Evolutionary conservation across 169 alveolate species (phyloP), one percentile per base, ranked within the genome.

Genomic region (Plasmodium inui): DNA sequence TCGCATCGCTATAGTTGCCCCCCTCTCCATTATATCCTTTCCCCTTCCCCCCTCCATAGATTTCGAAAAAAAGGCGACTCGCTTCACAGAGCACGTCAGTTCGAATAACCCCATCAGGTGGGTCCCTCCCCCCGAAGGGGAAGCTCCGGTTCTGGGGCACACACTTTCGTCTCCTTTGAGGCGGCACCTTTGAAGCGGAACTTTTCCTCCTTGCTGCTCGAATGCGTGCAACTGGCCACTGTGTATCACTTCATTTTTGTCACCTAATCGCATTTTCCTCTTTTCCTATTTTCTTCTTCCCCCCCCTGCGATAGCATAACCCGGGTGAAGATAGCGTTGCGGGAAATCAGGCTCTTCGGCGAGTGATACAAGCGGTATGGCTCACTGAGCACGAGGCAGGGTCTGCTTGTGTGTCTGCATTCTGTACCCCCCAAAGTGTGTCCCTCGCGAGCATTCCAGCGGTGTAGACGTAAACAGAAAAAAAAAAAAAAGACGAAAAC

Each of bases 91-190:
- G 79, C 39, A 74, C 50, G 19, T 85, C 8, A 73, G 93, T 22
- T 55, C 46, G 19, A 84, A 85, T 6, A 72, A 73, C 46, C 93
- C 93, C 8, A 85, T 85, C n/a, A 28, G 67, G 93, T 85, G 79
- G 17, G 90, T 55, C 7, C 19, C 61, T 12, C 6, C 19, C 57
- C 19, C 57, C n/a, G 53, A 41, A 0, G 74, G 74, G 19, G 19
- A n/a, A 46, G 17, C 57, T 2, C 61, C 61, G 7, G 1, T 50
- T 12, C 17, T 0, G 61, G 61, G 19, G 22, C 61, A 14, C 61
- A 50, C 61, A 50, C 19, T 50, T 12, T 10, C 55, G 5, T 2
- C 55, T 10, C 5, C n/a, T 1, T 12, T 1, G 1, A 10, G 55
- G 17, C 10, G n/a, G n/a, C 28, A n/a, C 5, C n/a, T 1, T 12